Conservation (phyloP, 805 yeast species). For the Wickerhamomyces queroliae region DNA sequence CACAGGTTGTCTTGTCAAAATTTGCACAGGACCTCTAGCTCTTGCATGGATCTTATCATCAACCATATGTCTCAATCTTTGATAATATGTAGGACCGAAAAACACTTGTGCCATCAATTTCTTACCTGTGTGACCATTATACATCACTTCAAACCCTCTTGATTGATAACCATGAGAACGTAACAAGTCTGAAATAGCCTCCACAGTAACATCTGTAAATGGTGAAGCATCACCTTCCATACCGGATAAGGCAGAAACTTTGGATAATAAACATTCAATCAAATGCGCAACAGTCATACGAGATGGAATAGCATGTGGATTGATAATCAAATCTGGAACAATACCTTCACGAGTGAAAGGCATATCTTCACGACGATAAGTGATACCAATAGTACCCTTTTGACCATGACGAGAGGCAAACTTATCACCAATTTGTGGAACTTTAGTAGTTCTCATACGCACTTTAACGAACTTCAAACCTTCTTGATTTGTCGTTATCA, state of each 20-base stretch:
- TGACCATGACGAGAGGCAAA: conserved; percentile 99
- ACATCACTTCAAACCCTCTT: conserved; percentile 98
- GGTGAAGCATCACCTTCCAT: conserved; percentile 99
- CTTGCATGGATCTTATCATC: conserved; percentile 99
- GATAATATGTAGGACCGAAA: conserved; percentile 99
- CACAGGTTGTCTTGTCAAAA: conserved; percentile 95
- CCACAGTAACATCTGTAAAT: conserved; percentile 96
- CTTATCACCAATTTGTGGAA: conserved; percentile 99
- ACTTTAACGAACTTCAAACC: conserved; percentile 97
- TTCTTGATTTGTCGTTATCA: conserved; percentile 95
- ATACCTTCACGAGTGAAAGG: conserved; percentile 94
- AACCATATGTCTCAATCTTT: conserved; percentile 98
- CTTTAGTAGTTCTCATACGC: conserved; percentile 97
- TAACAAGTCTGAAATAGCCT: conserved; percentile 85
- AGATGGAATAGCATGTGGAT: conserved; percentile 99
- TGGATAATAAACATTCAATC: conserved; percentile 94
- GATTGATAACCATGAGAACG: conserved; percentile 97
- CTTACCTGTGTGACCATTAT: conserved; percentile 98
- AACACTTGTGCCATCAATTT: conserved; percentile 96
- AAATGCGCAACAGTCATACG: conserved; percentile 99
- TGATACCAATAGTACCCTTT: conserved; percentile 99
- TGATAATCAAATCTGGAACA: conserved; percentile 95
- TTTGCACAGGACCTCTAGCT: conserved; percentile 98
- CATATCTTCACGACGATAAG: conserved; percentile 98
- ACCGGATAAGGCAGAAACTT: conserved; percentile 92